Evolutionary conservation across 306 rosid genomes (phyloP), one percentile per base, ranked within the genome.

Genomic region (Quercus parvula): DNA sequence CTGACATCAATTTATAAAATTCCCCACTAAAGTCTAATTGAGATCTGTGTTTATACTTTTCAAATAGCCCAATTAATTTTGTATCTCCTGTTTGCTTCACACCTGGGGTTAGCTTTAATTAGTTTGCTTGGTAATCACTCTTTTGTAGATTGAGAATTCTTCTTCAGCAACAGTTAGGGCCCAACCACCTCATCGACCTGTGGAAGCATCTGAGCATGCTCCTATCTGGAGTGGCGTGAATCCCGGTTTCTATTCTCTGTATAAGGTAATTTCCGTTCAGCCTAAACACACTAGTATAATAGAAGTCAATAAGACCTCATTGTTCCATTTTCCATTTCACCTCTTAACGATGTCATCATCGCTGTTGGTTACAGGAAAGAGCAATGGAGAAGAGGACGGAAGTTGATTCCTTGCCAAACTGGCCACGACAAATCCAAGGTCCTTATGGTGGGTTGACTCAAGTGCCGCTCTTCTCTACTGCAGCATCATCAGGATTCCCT

Each of bases 401-500:
- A 85, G 84, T 79, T 73, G 81, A 74, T 75, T 83, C 91, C 76
- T 56, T 79, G 61, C 86, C 90, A 14, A 88, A 85, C 58, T 82
- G 92, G 94, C 83, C 90, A 59, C 85, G 90, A 89, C 93, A 84
- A 80, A 77, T 84, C 73, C 92, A 86, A 81, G 84, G 84, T 81
- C 89, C 87, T 46, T 81, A 82, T 56, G 86, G 87, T 38, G 84
- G 85, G 80, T 83, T 91, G 71, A 79, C 83, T 73, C 85, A 83
- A 70, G 30, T 79, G 77, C 90, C 92, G 57, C 85, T 86, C 74
- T 87, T 92, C 90, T 88, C 94, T 87, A 83, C 92, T 87, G 97
- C 98, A 92, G 98, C 98, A 94, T 94, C 98, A 94, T 94, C 98
- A 92, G 97, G 98, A 94, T 94, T 94, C 98, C 94, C 97, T 71